Base-by-base conservation (phyloP, 176 grass and related monocot species). In the Lolium multiflorum region DNA sequence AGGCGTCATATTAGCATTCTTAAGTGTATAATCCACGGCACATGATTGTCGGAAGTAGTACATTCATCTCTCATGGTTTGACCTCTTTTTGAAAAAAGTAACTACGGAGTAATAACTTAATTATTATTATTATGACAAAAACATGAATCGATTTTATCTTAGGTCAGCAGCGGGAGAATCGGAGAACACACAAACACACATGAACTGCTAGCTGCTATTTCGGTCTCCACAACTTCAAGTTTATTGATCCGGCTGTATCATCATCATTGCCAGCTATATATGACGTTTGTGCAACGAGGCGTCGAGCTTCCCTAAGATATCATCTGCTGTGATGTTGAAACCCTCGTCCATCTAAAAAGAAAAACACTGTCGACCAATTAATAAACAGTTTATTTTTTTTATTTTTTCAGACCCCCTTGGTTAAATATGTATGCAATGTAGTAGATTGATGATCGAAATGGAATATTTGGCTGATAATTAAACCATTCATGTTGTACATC, bases 261-360 rank as follows among this genome's bases (percentile, higher is more conserved):
- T 47, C 11, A 21, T 47, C n/a, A n/a, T n/a, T n/a, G n/a, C n/a
- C 41, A 9, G 20, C 70, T 47, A 47, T n/a, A 1, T 15, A 13
- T 49, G 3, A 3, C 16, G 5, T 74, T 6, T 11, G 11, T 47
- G 71, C 71, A 49, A 37, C 15, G 49, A 11, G 5, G 76, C 13
- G 11, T 61, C 57, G 3, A 61, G 12, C 20, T 0, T 60, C 0
- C n/a, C 74, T 78, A 78, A 41, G 15, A 88, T 83, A 20, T 88
- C 87, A 20, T 26, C 87, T 1, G 80, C 25, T 6, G 73, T 61
- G 55, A 83, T 7, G 20, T 4, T 83, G 41, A 83, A 78, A 0
- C 81, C 52, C 5, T 88, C 74, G 51, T 88, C 87, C 74, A 83
- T 49, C 48, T 76, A 15, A 11, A 28, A 76, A 18, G 7, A n/a